Percentiles rank a stretch among this genome's conserved stretches.
These are phyloP conservation scores for Cryptomeria japonica DNA, from an alignment of 75 land plant genomes.

Conservation along the genomic window DNA sequence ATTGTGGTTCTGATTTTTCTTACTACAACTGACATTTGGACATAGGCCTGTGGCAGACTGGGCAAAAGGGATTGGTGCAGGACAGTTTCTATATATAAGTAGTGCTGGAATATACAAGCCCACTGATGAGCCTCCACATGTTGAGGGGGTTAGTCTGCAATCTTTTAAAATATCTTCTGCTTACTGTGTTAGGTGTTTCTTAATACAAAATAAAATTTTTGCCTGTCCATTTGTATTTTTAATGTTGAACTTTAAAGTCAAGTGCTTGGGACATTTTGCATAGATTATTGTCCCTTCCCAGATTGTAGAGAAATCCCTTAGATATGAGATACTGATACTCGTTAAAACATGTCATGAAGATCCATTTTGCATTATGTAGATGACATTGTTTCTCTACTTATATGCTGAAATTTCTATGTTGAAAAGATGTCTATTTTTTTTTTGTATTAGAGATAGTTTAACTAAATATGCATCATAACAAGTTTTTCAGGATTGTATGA, in stretches of 20 bases:
- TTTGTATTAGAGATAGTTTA: too few species aligned
- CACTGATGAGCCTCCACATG: conserved; percentile 93
- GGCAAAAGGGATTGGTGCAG: conserved; percentile 81
- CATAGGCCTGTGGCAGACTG: conserved; percentile 94
- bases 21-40: neutral
- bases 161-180: neutral
- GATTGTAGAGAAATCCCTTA: neutral
- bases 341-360: neutral
- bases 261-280: neutral
- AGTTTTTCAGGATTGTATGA: too few species aligned
- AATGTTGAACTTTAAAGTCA: neutral
- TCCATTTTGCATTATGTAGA: neutral
- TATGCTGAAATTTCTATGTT: neutral
- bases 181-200: neutral
- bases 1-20: neutral
- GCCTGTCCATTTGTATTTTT: neutral
- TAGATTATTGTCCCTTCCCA: neutral
- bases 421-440: neutral
- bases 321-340: neutral
- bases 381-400: neutral
- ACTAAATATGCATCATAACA: too few species aligned
- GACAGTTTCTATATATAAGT: conserved; percentile 91
- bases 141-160: conserved; percentile 77
- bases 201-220: neutral
- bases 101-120: conserved; percentile 98